Conservation (phyloP, 352 stramenopile species). For the Saprolegnia diclina region DNA sequence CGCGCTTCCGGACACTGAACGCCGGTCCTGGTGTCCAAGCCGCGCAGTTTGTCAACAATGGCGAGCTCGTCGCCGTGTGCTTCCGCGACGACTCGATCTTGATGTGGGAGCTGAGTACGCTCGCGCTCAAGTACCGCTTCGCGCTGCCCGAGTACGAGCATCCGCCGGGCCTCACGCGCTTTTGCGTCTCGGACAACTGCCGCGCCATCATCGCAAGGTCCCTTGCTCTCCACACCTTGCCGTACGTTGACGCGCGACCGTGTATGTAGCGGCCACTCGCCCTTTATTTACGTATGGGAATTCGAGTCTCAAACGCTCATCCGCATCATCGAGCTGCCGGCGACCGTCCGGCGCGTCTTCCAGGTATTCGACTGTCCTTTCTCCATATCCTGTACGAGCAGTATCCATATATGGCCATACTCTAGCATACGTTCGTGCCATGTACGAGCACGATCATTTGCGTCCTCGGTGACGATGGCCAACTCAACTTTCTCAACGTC, state of each 20-base stretch:
- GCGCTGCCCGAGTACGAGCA: conserved; percentile 55
- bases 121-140: conserved; percentile 69
- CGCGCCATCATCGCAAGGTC: conserved; percentile 75
- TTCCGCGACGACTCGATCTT: conserved; percentile 82
- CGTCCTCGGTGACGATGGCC: conserved; percentile 60
- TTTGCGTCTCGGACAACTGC: conserved; percentile 69
- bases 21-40: conserved; percentile 35
- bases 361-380: conserved; percentile 35
- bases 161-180: conserved; percentile 52
- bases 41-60: conserved; percentile 27
- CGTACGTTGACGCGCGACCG: neutral
- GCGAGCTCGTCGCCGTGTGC: conserved; percentile 67
- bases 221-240: neutral
- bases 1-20: conserved; percentile 71
- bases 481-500: conserved; percentile 69
- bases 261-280: conserved; percentile 47
- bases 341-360: conserved; percentile 56
- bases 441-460: conserved; percentile 50
- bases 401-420: neutral
- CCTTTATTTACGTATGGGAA: conserved; percentile 80
- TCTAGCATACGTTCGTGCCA: conserved; percentile 63
- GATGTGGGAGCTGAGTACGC: conserved; percentile 78
- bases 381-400: neutral
- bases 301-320: conserved; percentile 81
- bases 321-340: conserved; percentile 77